Base-by-base conservation (phyloP, 1,284 basidiomycete species). In the Tylopilus orsonianus region DNA sequence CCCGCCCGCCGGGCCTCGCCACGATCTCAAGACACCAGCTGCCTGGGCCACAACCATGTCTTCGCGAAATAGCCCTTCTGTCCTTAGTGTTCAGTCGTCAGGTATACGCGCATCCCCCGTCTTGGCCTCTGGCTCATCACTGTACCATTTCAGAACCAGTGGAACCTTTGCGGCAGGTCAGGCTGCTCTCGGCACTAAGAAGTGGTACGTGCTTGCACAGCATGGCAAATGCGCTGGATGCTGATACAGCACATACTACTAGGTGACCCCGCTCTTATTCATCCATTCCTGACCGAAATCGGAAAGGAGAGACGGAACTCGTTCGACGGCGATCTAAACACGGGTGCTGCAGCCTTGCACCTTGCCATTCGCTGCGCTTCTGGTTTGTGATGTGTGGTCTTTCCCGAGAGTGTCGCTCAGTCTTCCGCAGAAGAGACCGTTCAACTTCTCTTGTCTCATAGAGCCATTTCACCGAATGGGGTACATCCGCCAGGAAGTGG, bases 331-430 rank as follows among this genome's bases (percentile, higher is more conserved):
- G 69, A 72, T 14, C 61, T 80, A 0, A 81, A 89, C 59, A 75
- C 81, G 2, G 85, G 81, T 7, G 85, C 89, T 20, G 82, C 86
- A 5, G 83, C 92, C 0, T 74, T 96, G 7, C 91, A 93, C 63
- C 80, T 96, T 30, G 92, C 93, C 4, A 85, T 96, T 13, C 79
- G 90, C 44, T 93, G 93, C 60, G 90, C 85, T 47, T 82, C 85
- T 20, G 77, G 90, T 92, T 59, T 56, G 86, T 76, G 42, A 22
- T 44, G 27, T 44, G 26, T 34, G 4, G 36, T 38, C 35, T 33
- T 23, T 14, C n/a, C 6, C 6, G 33, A 19, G n/a, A 13, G 23
- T 23, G 30, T 48, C 34, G 39, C 5, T 13, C 33, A 35, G 41
- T 39, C 52, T 37, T 26, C 16, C 23, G 12, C 24, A 65, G 67